These are phyloP conservation scores for Phytophthora cactorum DNA, from an alignment of 352 stramenopile genomes.

Conservation along the genomic window DNA sequence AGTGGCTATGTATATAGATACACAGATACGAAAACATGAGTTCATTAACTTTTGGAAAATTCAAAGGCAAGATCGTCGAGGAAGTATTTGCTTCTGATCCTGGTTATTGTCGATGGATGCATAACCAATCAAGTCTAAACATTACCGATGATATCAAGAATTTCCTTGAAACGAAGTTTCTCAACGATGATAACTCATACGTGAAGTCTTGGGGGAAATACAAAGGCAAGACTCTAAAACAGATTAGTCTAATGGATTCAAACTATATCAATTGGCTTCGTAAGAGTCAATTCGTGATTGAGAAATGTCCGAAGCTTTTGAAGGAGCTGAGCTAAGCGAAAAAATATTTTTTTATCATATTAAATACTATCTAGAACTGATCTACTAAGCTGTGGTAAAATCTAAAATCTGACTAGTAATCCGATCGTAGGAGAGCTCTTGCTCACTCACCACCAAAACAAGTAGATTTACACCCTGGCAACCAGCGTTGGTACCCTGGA, in stretches of 20 bases:
- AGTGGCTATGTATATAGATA: slow-evolving; percentile 4
- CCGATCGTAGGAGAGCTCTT: too few species aligned
- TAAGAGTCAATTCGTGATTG: slow-evolving; percentile 21
- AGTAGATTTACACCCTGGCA: too few species aligned
- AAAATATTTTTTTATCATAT: too few species aligned
- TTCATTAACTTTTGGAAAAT: slow-evolving; percentile 2
- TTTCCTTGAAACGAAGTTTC: slow-evolving; percentile 25
- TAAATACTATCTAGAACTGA: too few species aligned
- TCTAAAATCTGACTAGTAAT: too few species aligned
- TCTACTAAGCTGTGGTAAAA: too few species aligned
- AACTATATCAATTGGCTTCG: slow-evolving; percentile 1
- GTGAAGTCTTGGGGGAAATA: slow-evolving; percentile 33
- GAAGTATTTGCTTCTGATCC: slow-evolving; percentile 1
- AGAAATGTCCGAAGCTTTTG: slow-evolving; percentile 7
- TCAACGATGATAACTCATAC: slow-evolving; percentile 22
- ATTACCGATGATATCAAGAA: slow-evolving; percentile 25
- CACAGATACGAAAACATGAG: slow-evolving; percentile 4
- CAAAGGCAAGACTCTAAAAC: slow-evolving; percentile 18
- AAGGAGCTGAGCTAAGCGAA: too few species aligned
- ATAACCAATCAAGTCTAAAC: slow-evolving; percentile 20
- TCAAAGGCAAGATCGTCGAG: neutral
- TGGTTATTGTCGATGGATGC: slow-evolving; percentile 19
- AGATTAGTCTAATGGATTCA: slow-evolving; percentile 18
- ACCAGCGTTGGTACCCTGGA: too few species aligned
- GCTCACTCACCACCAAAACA: too few species aligned